A percentile compares a stretch with the other conserved stretches of the same genome.
Conservation (phyloP, 1,284 basidiomycete genomes). For the Leccinum pachyderme region DNA sequence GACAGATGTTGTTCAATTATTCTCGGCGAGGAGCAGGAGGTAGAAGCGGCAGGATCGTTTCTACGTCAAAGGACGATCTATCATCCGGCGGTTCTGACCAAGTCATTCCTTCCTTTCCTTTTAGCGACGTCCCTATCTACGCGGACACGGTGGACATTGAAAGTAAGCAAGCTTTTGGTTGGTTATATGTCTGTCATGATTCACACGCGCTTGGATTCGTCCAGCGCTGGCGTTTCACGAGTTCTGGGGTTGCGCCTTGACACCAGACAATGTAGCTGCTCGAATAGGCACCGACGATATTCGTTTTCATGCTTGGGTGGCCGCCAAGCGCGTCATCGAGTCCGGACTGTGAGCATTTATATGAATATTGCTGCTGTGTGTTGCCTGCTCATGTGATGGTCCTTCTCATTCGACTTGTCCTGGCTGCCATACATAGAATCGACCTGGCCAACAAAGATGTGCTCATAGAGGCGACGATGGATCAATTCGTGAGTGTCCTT, state of each 20-base stretch:
- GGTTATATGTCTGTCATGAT: neutral
- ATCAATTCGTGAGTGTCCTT: conserved; percentile 25
- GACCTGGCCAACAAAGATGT: conserved; percentile 6
- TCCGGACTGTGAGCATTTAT: conserved; percentile 25
- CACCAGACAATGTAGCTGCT: conserved; percentile 32
- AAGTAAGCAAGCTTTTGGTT: conserved; percentile 28
- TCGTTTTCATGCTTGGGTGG: conserved; percentile 46
- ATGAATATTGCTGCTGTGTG: neutral
- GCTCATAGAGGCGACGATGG: conserved; percentile 23
- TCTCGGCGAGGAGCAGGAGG: neutral
- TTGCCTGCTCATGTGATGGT: neutral
- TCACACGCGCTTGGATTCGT: conserved; percentile 3
- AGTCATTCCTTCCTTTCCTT: conserved; percentile 31
- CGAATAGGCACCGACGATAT: conserved; percentile 27
- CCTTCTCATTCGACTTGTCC: neutral
- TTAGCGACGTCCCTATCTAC: conserved; percentile 29
- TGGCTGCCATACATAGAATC: conserved; percentile 9
- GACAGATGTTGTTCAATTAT: conserved; percentile 30
- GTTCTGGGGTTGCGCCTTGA: conserved; percentile 39
- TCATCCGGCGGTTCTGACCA: conserved; percentile 8
- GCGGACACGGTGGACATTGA: conserved; percentile 37
- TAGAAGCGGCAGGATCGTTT: neutral
- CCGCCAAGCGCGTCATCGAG: conserved; percentile 38
- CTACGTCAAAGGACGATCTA: neutral
- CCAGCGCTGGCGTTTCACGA: conserved; percentile 39